Base-by-base conservation (phyloP, 441 rosid species). In the Pelargonium fulgidum region DNA sequence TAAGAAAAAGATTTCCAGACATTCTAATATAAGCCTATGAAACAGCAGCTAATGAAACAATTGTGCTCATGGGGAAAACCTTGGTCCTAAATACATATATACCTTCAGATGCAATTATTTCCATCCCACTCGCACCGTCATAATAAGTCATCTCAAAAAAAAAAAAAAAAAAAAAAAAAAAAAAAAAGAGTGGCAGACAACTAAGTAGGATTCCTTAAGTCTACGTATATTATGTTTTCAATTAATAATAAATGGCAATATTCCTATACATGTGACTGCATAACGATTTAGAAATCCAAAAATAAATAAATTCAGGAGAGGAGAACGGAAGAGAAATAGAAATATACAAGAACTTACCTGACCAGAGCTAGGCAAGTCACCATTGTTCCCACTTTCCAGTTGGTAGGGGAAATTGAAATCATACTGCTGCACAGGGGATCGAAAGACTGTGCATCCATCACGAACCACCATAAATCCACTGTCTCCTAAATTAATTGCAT, bases 381-480 rank as follows among this genome's bases (percentile, higher is more conserved):
- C 88, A 70, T 81, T 83, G 16, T 74, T 77, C 70, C 96, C 96
- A 81, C 83, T 72, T 81, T 89, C 93, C 3, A 89, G 87, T 75
- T 89, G 96, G 79, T 85, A 91, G 3, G 96, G 86, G 73, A 91
- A 87, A 81, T 91, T 89, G 76, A 91, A 91, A 75, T 80, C 92
- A 81, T 91, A 96, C 77, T 89, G 96, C 76, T 91, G 97, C 69
- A 84, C 91, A 3, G 96, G 97, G 52, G 93, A 91, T 4, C 89
- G 87, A 65, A 91, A 89, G 20, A 91, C 73, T 0, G 97, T 87
- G 69, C 87, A 82, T 72, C 97, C 97, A 82, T 87, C 93, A 42
- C 96, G 88, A 62, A 91, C 86, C 66, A 91, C 97, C 80, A 89
- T 85, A 85, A 91, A 91, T 33, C 97, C 97, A 79, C 96, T 91